Conservation (phyloP, 768 basidiomycete species). For the Chalciporus piperatus region DNA sequence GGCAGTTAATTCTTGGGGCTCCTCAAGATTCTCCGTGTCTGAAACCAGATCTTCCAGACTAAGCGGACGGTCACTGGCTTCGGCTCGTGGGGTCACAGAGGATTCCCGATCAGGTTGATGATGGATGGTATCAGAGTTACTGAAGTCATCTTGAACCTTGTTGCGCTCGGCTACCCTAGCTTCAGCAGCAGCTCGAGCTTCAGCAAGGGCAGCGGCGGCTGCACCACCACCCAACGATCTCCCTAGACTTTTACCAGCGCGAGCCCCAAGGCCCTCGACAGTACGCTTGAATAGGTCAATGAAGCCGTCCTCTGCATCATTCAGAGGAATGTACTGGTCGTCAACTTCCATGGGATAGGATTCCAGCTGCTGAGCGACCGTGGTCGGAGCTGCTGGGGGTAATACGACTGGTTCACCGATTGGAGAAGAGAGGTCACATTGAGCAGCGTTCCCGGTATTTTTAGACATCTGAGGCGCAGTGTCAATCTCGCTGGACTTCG, state of each 20-base stretch:
- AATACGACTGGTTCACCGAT: constrained; percentile 1
- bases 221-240: constrained; percentile 60
- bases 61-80: constrained; percentile 36
- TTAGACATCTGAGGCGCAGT: constrained; percentile 21
- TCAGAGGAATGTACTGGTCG: constrained; percentile 7
- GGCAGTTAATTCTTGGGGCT: constrained; percentile 16
- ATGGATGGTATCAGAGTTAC: constrained; percentile 26
- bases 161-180: constrained; percentile 66
- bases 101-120: constrained; percentile 7
- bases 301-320: constrained; percentile 41
- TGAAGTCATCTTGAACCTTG: constrained; percentile 38
- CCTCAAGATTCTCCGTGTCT: constrained; percentile 26
- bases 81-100: background rate
- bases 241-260: constrained; percentile 52
- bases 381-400: background rate
- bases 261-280: constrained; percentile 63
- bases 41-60: constrained; percentile 63
- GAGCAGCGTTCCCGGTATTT: constrained; percentile 7
- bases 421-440: background rate
- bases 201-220: constrained; percentile 54
- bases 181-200: constrained; percentile 64
- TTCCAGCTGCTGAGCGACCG: constrained; percentile 14
- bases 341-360: constrained; percentile 24
- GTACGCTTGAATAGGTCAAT: constrained; percentile 69
- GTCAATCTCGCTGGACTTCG: constrained; percentile 43